Evolutionary conservation across 139 green algal species (phyloP), one percentile per base, ranked within the genome.

Genomic region (Nannochloris sp.): DNA sequence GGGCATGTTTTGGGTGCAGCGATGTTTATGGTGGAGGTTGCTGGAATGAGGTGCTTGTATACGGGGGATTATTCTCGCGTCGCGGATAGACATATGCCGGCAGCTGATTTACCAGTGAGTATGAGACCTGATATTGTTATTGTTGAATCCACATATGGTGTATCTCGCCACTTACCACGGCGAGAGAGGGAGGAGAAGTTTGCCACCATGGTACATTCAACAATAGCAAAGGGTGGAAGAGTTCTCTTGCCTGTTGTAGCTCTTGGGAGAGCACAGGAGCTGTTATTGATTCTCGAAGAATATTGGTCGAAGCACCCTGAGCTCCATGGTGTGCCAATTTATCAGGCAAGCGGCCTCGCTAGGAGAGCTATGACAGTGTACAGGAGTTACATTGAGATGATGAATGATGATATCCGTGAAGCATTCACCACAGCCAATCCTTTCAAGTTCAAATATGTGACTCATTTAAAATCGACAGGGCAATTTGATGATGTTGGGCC

Each of bases 21-120:
- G 36, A 98, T 98, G 93, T 99, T 98, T 78, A 85, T 90, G 80
- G 87, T 99, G 21, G 87, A 97, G 67, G 89, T 98, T 21, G 87
- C 70, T 21, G 93, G 93, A 43, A 80, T 92, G 78, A 68, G 85
- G 25, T 75, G 88, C 61, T 82, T 99, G 46, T 99, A 99, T 81
- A 99, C 93, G 2, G 89, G 89, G 0, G 88, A 95, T 79, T 96
- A 96, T 82, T 83, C 61, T 37, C 79, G 89, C 44, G 70, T 89
- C 24, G 70, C 88, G 0, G 89, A 96, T 81, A 69, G 89, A 8
- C 89, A 96, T 77, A 79, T 96, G 73, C 81, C 85, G 2, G 83
- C 79, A 4, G 93, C 93, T 24, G 93, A 99, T 72, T 75, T 91
- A n/a, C 93, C 93, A 1, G 34, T 40, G 34, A 60, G 66, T 1